Evolutionary conservation across 225 moss, liverwort and hornwort species (phyloP), one percentile per base, ranked within the genome.

Genomic region (Climacium dendroides): DNA sequence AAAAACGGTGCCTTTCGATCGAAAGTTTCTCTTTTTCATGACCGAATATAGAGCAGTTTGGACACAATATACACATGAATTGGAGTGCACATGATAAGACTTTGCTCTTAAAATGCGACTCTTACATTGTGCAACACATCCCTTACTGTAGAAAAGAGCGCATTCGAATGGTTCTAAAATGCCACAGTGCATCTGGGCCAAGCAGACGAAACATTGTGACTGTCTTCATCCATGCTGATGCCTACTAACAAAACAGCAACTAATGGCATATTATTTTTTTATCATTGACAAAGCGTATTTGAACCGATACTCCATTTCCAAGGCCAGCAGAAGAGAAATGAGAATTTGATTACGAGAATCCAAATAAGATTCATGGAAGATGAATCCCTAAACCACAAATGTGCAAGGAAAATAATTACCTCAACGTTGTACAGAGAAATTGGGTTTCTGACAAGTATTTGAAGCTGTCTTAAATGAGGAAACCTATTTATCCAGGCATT

Each of bases 401-500:
- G 53, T 32, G 37, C 64, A 64, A 83, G 83, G 53, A 84, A 65
- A 82, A 45, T 4, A 50, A 70, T 70, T 85, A 90, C 92, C 90
- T 89, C 55, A 62, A n/a, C 18, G 61, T 22, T 88, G 71, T 22
- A 74, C 34, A 71, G 58, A 85, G 79, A 82, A 78, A 67, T 67
- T 83, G 74, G 79, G 85, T 58, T 54, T 58, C 52, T 87, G 72
- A 71, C 45, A 86, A 80, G 41, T 58, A 59, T 63, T 90, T 78
- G 72, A 86, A 87, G 71, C 43, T 78, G n/a, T 28, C 61, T 41
- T 43, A 74, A 30, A 30, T 81, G 69, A 73, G 25, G 32, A 43
- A 83, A 75, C n/a, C 63, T 79, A 50, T 67, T 92, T 47, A 92
- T 71, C 67, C 87, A 34, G 74, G 87, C 53, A 94, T 90, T 85